phyloP scores from a whole-genome alignment of 2,329 filamentous ascomycete genomes.

The Paracoccidioides brasiliensis region DNA sequence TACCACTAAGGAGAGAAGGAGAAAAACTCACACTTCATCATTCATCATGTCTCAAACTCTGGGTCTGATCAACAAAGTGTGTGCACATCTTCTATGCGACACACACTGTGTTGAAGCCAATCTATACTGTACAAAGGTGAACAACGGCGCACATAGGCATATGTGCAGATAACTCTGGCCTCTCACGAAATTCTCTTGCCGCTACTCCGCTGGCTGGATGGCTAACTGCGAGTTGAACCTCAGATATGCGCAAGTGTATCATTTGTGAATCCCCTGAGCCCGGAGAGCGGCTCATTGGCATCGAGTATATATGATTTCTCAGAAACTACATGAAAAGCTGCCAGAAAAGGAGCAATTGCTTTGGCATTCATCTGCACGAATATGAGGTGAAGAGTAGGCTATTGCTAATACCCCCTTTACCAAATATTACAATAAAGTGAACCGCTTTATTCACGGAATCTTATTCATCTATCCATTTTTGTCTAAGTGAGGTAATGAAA shows the following conservation, averaged over 20 bases:
- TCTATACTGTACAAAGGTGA: slow-evolving; percentile 73
- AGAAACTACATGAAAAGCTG: slow-evolving; percentile 53
- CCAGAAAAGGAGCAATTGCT: slow-evolving; percentile 54
- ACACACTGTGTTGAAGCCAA: slow-evolving; percentile 60
- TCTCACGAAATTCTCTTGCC: neutral
- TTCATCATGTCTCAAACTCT: slow-evolving; percentile 36
- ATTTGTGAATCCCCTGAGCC: slow-evolving; percentile 61
- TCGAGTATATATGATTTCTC: slow-evolving; percentile 87
- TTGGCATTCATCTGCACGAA: slow-evolving; percentile 67
- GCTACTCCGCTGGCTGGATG: neutral
- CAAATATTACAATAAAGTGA: slow-evolving; percentile 4
- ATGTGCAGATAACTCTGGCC: neutral
- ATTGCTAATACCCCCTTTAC: slow-evolving; percentile 29
- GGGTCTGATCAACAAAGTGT: slow-evolving; percentile 58
- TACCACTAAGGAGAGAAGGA: neutral
- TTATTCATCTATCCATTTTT: slow-evolving; percentile 21
- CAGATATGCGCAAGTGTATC: slow-evolving; percentile 70
- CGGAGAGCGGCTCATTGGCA: slow-evolving; percentile 61
- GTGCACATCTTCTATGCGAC: slow-evolving; percentile 69
- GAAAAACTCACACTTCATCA: neutral
- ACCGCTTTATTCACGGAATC: neutral
- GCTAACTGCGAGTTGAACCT: neutral
- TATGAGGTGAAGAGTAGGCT: slow-evolving; percentile 34
- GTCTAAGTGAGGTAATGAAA: neutral
- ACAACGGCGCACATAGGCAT: slow-evolving; percentile 31